Base-by-base conservation (phyloP, 2,329 filamentous ascomycete species). In the Sphaerulina vaccinii region DNA sequence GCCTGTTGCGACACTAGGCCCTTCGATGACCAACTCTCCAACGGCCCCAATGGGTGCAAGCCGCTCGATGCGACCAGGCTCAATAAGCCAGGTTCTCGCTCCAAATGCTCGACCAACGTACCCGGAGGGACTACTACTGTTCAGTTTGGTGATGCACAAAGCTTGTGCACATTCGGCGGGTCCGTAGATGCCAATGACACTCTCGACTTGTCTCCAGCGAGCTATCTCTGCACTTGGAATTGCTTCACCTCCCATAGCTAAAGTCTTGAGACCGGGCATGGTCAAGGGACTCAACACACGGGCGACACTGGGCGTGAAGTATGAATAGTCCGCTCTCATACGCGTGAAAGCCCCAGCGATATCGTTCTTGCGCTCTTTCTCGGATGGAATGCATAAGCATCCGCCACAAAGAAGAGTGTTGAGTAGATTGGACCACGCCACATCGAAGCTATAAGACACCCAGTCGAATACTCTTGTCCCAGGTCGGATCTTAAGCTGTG, bases 281-380 rank as follows among this genome's bases (percentile, higher is more conserved):
- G 19, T n/a, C 10, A 33, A 3, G 0, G 72, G 70, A 13, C 73
- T 68, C 1, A 79, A 46, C 0, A 71, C 70, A 11, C 70, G 68
- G 0, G 80, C 78, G 11, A 86, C 73, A 0, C 79, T 72, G 1
- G 82, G 79, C 1, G 83, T 84, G 62, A 83, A 1, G 75, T 76
- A 71, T 75, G 5, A 72, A 69, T 32, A 85, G 1, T 57, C 48
- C 13, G 39, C 55, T n/a, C 32, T 24, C 15, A 54, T 24, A 19
- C 50, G 43, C 15, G 49, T 44, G 16, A 58, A 33, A 11, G 73
- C 76, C 3, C 73, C 75, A 1, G 72, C 9, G 21, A 52, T 42
- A 22, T 52, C 50, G n/a, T 47, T 45, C 19, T 29, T 37, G 15
- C 50, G 43, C 10, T 44, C 50, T 6, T 13, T 27, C 29, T 52